Evolutionary conservation across 2,329 filamentous ascomycete species (phyloP).

Genomic region (Pseudocercospora crystallina): DNA sequence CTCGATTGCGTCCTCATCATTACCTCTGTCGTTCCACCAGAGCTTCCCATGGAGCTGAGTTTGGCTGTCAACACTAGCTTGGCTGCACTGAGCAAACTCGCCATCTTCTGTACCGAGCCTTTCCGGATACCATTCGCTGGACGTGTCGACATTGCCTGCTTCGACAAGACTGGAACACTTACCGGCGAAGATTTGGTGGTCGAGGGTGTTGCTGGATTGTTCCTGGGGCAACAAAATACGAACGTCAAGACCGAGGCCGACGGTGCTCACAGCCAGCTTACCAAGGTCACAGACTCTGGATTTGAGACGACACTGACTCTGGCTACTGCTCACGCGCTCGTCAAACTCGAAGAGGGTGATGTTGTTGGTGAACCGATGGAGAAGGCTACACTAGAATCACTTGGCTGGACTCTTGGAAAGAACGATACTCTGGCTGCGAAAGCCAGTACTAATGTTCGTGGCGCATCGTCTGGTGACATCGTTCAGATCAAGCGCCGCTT

Average conservation of each 20-base stretch:
- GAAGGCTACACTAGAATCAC: slow-evolving; percentile 84
- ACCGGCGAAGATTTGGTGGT: slow-evolving; percentile 97
- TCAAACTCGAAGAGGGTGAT: slow-evolving; percentile 94
- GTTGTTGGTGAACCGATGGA: slow-evolving; percentile 99
- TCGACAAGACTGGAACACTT: slow-evolving; percentile 96
- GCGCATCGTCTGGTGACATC: slow-evolving; percentile 59
- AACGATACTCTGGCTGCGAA: slow-evolving; percentile 82
- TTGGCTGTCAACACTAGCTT: slow-evolving; percentile 97
- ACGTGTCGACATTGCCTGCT: slow-evolving; percentile 93
- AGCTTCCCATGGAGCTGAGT: slow-evolving; percentile 96
- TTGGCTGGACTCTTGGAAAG: slow-evolving; percentile 89
- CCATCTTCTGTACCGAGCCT: slow-evolving; percentile 98
- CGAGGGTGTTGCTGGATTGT: slow-evolving; percentile 90
- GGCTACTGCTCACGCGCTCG: slow-evolving; percentile 90
- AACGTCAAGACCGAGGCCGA: slow-evolving; percentile 65
- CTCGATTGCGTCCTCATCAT: slow-evolving; percentile 97
- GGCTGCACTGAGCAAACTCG: slow-evolving; percentile 88
- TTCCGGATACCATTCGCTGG: slow-evolving; percentile 97
- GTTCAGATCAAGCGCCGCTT: slow-evolving; percentile 96
- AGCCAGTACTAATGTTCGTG: slow-evolving; percentile 43
- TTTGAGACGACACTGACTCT: slow-evolving; percentile 89
- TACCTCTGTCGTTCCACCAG: slow-evolving; percentile 96
- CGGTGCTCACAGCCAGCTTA: slow-evolving; percentile 79
- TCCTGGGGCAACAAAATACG: slow-evolving; percentile 63
- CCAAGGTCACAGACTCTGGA: slow-evolving; percentile 66